These are phyloP conservation scores for Pouteria glomerata DNA, from an alignment of 148 eudicot species.

Conservation along the genomic window DNA sequence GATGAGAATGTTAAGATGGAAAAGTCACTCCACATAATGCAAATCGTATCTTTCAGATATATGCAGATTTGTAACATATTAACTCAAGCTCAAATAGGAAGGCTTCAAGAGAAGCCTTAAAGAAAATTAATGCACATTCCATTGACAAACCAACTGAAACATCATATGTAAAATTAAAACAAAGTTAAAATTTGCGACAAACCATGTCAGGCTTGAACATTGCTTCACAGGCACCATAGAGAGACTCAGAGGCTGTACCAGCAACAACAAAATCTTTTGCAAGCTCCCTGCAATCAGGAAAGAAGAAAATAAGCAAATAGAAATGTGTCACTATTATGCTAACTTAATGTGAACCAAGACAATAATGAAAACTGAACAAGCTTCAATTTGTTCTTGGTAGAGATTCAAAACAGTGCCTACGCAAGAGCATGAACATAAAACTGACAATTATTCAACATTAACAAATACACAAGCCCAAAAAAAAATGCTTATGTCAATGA, in stretches of 20 bases:
- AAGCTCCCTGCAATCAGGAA: conserved; percentile 54
- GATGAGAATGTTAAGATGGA: too few relatives aligned
- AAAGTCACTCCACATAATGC: background rate
- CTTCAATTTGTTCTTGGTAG: background rate
- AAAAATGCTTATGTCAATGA: too few relatives aligned
- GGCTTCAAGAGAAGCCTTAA: background rate
- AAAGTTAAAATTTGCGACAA: conserved; percentile 15
- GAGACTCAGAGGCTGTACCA: conserved; percentile 92
- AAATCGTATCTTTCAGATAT: background rate
- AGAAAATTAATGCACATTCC: background rate
- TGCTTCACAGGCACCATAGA: conserved; percentile 97
- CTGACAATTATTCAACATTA: too few relatives aligned
- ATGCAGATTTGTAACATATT: background rate
- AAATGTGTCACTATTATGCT: background rate
- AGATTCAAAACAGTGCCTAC: background rate
- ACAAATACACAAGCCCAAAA: too few relatives aligned
- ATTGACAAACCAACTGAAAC: background rate
- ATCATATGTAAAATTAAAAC: background rate
- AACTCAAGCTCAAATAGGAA: background rate
- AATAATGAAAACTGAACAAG: background rate
- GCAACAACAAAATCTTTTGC: conserved; percentile 98
- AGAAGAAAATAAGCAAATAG: background rate
- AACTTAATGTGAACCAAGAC: background rate
- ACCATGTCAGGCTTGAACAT: conserved; percentile 99
- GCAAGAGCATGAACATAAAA: too few relatives aligned